A percentile compares a stretch with the other conserved stretches of the same genome.
These are phyloP conservation scores for Psilocybe tampanensis DNA, from an alignment of 768 basidiomycete species.

Conservation along the genomic window DNA sequence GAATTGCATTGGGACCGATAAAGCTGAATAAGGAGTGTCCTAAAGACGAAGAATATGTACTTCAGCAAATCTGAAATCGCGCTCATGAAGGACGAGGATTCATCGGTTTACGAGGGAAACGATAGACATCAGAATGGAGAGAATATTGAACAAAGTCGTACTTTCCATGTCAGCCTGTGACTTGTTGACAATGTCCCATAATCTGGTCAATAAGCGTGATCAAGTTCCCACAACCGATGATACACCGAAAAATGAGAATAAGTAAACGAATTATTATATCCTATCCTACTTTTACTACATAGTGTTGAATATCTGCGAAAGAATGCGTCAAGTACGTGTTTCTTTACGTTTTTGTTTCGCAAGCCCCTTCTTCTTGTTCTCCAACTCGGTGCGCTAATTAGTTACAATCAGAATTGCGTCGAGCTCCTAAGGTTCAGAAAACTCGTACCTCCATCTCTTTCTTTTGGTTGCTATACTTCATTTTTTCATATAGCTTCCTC, in stretches of 20 bases:
- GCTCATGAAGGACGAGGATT: slow-evolving; percentile 1
- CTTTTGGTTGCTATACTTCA: slow-evolving; percentile 85
- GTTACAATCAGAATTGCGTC: slow-evolving; percentile 1
- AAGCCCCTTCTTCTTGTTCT: slow-evolving; percentile 57
- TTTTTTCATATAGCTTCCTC: slow-evolving; percentile 89
- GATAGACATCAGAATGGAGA: not conserved
- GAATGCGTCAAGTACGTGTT: slow-evolving; percentile 36
- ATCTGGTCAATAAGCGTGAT: slow-evolving; percentile 4
- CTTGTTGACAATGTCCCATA: no score
- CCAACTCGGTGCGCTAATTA: slow-evolving; percentile 59
- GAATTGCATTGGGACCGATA: slow-evolving; percentile 12
- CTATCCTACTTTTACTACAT: slow-evolving; percentile 10
- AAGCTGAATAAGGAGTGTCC: not conserved
- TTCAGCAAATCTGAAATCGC: not conserved
- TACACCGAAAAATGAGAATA: slow-evolving; percentile 13
- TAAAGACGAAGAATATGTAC: not conserved
- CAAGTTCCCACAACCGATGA: not conserved
- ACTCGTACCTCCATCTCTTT: slow-evolving; percentile 74
- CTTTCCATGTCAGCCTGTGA: not conserved
- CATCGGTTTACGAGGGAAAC: not conserved
- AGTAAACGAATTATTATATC: not conserved
- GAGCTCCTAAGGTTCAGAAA: not conserved
- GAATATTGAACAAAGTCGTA: not conserved
- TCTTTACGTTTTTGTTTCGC: slow-evolving; percentile 48
- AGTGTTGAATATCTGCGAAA: no score